Evolutionary conservation across 768 basidiomycete species (phyloP).

Genomic region (Porpolomopsis calyptriformis): DNA sequence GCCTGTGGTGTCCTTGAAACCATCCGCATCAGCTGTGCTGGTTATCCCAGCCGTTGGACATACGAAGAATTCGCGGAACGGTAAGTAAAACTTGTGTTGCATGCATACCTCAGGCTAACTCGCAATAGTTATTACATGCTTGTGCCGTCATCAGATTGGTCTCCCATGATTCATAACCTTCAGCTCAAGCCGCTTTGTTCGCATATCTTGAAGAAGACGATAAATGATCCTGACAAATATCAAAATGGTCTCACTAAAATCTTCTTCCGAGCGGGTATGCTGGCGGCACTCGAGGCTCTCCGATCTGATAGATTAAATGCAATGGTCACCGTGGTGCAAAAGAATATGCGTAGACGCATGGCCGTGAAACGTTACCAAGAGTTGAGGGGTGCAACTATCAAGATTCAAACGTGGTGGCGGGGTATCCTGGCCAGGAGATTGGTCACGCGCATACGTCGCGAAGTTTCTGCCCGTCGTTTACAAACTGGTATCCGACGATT

Average conservation of each 20-base stretch:
- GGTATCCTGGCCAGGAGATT: slow-evolving; percentile 67
- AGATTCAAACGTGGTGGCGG: slow-evolving; percentile 91
- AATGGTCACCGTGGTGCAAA: slow-evolving; percentile 92
- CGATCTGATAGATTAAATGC: slow-evolving; percentile 81
- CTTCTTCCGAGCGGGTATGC: slow-evolving; percentile 98
- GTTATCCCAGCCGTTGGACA: slow-evolving; percentile 96
- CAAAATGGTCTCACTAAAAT: slow-evolving; percentile 97
- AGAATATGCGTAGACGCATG: slow-evolving; percentile 86
- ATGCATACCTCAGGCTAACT: slow-evolving; percentile 11
- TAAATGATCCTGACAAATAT: slow-evolving; percentile 92
- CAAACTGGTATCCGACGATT: slow-evolving; percentile 66
- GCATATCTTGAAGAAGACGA: slow-evolving; percentile 73
- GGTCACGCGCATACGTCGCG: slow-evolving; percentile 58
- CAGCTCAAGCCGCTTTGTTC: slow-evolving; percentile 76
- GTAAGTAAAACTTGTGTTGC: slow-evolving; percentile 32
- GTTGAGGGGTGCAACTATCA: slow-evolving; percentile 65
- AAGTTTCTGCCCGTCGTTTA: slow-evolving; percentile 64
- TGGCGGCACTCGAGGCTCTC: slow-evolving; percentile 86
- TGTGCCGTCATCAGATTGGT: slow-evolving; percentile 78
- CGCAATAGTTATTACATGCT: slow-evolving; percentile 88
- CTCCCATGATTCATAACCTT: slow-evolving; percentile 69
- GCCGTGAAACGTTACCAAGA: slow-evolving; percentile 70
- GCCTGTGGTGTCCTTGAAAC: slow-evolving; percentile 99
- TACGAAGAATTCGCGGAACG: slow-evolving; percentile 98
- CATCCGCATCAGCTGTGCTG: slow-evolving; percentile 96